Conservation (phyloP, 345 rosid species). For the Salix brachista region DNA sequence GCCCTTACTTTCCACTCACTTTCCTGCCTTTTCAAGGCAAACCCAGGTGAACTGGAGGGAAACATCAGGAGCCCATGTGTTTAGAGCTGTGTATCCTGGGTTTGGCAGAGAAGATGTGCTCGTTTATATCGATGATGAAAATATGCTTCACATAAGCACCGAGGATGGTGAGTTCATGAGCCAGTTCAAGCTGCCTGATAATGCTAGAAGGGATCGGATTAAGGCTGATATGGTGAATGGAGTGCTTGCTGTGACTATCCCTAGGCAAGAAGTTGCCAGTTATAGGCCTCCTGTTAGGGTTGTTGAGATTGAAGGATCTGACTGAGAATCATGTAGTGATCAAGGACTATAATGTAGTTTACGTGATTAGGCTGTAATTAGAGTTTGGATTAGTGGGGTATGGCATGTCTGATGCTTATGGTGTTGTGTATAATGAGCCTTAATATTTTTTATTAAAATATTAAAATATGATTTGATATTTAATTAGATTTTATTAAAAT, state of each 20-base stretch:
- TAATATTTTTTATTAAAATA: too few relatives aligned
- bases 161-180: constrained; percentile 27
- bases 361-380: neutral
- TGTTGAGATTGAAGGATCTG: constrained; percentile 26
- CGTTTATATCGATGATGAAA: constrained; percentile 20
- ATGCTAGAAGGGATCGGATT: constrained; percentile 14
- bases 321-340: neutral
- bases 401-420: neutral
- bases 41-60: constrained; percentile 22
- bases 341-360: neutral
- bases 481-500: too few relatives aligned
- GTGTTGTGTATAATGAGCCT: neutral
- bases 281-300: constrained; percentile 7
- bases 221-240: constrained; percentile 16
- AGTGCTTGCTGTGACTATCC: constrained; percentile 20
- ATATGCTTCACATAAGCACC: constrained; percentile 21
- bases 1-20: neutral
- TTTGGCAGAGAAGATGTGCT: constrained; percentile 10
- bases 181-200: constrained; percentile 23
- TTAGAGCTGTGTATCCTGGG: constrained; percentile 20
- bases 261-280: constrained; percentile 5
- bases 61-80: constrained; percentile 18
- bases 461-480: too few relatives aligned
- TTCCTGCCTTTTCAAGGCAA: constrained; percentile 8
- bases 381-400: neutral